A percentile compares a stretch with the other conserved stretches of the same genome.
These are phyloP conservation scores for Hemisphaericaspora lyxosophila DNA, from an alignment of 1,139 yeast species.

Conservation along the genomic window DNA sequence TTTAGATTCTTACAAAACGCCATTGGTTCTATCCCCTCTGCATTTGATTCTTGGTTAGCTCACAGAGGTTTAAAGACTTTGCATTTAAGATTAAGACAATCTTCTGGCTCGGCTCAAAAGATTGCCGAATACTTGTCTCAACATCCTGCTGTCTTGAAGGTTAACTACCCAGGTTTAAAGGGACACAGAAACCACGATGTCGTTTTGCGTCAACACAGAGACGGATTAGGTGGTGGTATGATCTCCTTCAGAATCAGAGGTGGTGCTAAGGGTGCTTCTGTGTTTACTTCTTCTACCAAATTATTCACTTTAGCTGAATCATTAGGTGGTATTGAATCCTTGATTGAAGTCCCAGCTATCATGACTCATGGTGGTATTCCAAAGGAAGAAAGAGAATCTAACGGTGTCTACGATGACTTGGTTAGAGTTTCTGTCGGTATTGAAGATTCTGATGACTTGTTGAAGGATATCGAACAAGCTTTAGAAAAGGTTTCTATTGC, in stretches of 20 bases:
- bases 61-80: conserved; percentile 90
- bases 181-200: conserved; percentile 63
- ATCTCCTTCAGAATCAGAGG: conserved; percentile 84
- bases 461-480: conserved; percentile 74
- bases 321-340: conserved; percentile 85
- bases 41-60: conserved; percentile 90
- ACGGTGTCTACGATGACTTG: conserved; percentile 81
- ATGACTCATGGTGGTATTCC: conserved; percentile 96
- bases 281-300: conserved; percentile 71
- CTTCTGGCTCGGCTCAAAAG: conserved; percentile 63
- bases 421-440: conserved; percentile 85
- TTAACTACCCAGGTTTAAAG: conserved; percentile 81
- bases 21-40: conserved; percentile 85
- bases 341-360: conserved; percentile 85
- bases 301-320: conserved; percentile 87
- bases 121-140: conserved; percentile 66
- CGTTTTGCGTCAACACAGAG: conserved; percentile 75
- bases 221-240: conserved; percentile 90
- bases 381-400: conserved; percentile 71
- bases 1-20: conserved; percentile 84
- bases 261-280: conserved; percentile 74
- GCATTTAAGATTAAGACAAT: conserved; percentile 75
- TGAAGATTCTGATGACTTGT: conserved; percentile 77
- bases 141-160: conserved; percentile 57
- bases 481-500: conserved; percentile 31